These are phyloP conservation scores for Globisporangium nagaii DNA, from an alignment of 352 stramenopile species.

Conservation along the genomic window DNA sequence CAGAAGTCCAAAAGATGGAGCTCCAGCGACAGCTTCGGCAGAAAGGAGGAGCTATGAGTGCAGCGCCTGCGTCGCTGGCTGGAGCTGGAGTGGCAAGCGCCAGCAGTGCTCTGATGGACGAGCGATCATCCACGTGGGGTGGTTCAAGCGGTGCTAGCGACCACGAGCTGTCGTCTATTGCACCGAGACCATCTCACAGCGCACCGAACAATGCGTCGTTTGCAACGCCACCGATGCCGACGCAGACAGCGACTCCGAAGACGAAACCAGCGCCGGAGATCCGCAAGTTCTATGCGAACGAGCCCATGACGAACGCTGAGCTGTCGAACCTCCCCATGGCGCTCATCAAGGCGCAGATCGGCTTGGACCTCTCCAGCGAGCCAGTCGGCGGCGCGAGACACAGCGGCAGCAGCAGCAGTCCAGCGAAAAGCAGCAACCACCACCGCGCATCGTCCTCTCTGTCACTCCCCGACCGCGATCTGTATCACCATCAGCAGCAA, in stretches of 20 bases:
- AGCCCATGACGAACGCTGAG: conserved; percentile 55
- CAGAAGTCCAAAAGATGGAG: conserved; percentile 57
- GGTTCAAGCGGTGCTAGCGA: not conserved
- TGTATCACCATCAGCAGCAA: conserved; percentile 6
- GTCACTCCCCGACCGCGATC: not conserved
- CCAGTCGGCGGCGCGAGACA: not conserved
- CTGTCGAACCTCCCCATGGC: conserved; percentile 64
- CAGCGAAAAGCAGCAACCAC: conserved; percentile 2
- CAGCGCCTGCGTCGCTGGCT: not conserved
- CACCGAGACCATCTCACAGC: not conserved
- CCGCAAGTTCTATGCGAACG: conserved; percentile 68
- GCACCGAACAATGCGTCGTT: not conserved
- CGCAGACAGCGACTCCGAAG: conserved; percentile 12
- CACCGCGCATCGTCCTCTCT: conserved; percentile 2
- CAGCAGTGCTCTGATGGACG: not conserved
- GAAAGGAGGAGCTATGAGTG: not conserved
- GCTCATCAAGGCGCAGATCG: conserved; percentile 69
- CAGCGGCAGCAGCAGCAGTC: not conserved
- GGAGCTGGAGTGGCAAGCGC: not conserved
- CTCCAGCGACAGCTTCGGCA: conserved; percentile 44
- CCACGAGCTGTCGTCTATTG: not conserved
- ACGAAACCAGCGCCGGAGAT: conserved; percentile 13
- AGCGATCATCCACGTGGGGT: conserved; percentile 2
- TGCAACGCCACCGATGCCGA: not conserved
- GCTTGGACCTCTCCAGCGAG: conserved; percentile 34